Conservation (phyloP, 139 green algal genomes). For the Dunaliella primolecta region DNA sequence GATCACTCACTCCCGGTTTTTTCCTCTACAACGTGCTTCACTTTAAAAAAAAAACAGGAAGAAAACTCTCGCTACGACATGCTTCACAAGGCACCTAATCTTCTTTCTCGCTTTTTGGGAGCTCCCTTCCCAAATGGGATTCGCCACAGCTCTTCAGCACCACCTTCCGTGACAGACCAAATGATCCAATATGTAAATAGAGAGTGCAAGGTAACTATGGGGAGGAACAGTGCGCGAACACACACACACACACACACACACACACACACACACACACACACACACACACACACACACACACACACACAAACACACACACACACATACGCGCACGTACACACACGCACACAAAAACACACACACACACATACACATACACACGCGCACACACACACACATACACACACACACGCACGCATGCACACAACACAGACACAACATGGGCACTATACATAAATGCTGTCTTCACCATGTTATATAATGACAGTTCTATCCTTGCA, state of each 20-base stretch:
- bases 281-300: neutral
- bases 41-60: too few relatives aligned
- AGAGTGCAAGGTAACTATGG: slow-evolving; percentile 44
- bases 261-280: neutral
- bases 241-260: neutral
- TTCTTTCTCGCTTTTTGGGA: too few relatives aligned
- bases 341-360: too few relatives aligned
- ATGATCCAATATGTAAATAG: slow-evolving; percentile 47
- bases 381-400: neutral
- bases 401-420: neutral
- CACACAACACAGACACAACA: too few relatives aligned
- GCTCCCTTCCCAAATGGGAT: too few relatives aligned
- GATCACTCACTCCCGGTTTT: too few relatives aligned
- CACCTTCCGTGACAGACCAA: slow-evolving; percentile 36
- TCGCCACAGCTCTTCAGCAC: too few relatives aligned
- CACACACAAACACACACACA: neutral
- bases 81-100: too few relatives aligned
- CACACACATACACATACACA: neutral
- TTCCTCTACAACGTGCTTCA: too few relatives aligned
- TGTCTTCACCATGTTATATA: neutral
- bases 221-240: neutral
- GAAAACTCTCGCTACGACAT: too few relatives aligned
- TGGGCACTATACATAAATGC: neutral
- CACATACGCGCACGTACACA: too few relatives aligned
- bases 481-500: too few relatives aligned